These are phyloP conservation scores for Candida koratica DNA, from an alignment of 805 yeast species.

Conservation along the genomic window DNA sequence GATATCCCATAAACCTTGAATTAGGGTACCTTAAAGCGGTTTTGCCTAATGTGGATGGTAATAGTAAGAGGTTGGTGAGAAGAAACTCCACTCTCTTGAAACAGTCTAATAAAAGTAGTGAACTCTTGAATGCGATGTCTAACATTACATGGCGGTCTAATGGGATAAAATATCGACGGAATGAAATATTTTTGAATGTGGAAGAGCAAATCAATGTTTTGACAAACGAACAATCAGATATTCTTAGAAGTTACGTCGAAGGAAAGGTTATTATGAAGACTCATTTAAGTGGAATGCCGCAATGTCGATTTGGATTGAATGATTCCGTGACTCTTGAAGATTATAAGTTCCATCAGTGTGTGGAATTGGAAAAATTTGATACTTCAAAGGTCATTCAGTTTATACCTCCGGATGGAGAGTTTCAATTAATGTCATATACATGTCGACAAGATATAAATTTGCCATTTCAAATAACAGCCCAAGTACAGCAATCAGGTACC, in stretches of 20 bases:
- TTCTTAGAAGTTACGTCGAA: slow-evolving; percentile 67
- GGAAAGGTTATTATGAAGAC: slow-evolving; percentile 71
- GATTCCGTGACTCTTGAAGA: slow-evolving; percentile 56
- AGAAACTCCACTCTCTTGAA: slow-evolving; percentile 12
- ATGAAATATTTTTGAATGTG: slow-evolving; percentile 75
- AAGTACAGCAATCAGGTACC: slow-evolving; percentile 42
- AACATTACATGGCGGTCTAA: slow-evolving; percentile 14
- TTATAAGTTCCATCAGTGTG: slow-evolving; percentile 85
- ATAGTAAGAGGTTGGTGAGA: slow-evolving; percentile 6
- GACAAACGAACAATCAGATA: slow-evolving; percentile 59
- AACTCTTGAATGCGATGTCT: slow-evolving; percentile 6
- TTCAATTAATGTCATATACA: slow-evolving; percentile 73
- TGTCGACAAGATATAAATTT: slow-evolving; percentile 48
- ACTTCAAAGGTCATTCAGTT: slow-evolving; percentile 61
- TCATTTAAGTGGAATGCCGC: slow-evolving; percentile 77
- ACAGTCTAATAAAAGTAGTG: slow-evolving; percentile 12
- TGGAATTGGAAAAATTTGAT: slow-evolving; percentile 65
- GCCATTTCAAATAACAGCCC: slow-evolving; percentile 68
- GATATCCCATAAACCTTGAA: slow-evolving; percentile 71
- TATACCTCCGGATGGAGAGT: slow-evolving; percentile 84
- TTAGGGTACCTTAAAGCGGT: slow-evolving; percentile 22
- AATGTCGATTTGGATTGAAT: slow-evolving; percentile 74
- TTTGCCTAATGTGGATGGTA: slow-evolving; percentile 9
- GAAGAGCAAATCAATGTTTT: slow-evolving; percentile 71
- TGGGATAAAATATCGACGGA: slow-evolving; percentile 57